phyloP scores from a whole-genome alignment of 352 stramenopile genomes.

The Thraustochytrium sp. region DNA sequence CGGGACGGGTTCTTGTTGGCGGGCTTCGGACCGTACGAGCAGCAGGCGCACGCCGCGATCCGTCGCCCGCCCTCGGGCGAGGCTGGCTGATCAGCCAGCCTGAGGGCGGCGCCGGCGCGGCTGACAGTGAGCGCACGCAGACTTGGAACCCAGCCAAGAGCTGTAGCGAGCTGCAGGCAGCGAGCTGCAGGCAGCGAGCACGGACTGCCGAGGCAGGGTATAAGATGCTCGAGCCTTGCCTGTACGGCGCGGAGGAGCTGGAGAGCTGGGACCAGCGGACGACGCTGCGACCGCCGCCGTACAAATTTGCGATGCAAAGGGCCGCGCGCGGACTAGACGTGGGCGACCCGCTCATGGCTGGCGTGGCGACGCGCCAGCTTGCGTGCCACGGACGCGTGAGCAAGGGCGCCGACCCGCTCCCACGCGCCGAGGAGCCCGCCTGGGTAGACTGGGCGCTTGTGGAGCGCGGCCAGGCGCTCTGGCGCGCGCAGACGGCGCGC shows the following conservation, averaged over 20 bases:
- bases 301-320: neutral
- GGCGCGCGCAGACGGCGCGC: neutral
- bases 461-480: slow-evolving; percentile 25
- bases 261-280: slow-evolving; percentile 16
- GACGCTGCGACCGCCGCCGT: slow-evolving; percentile 22
- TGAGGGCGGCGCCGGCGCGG: too few relatives aligned
- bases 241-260: slow-evolving; percentile 17
- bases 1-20: too few relatives aligned
- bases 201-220: too few relatives aligned
- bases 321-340: neutral
- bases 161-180: too few relatives aligned
- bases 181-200: too few relatives aligned
- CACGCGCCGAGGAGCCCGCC: neutral
- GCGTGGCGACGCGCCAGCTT: neutral
- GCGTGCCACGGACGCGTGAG: slow-evolving; percentile 21
- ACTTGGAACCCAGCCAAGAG: too few relatives aligned
- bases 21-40: too few relatives aligned
- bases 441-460: slow-evolving; percentile 41
- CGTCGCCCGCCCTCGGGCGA: too few relatives aligned
- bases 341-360: slow-evolving; percentile 3
- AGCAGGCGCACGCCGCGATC: too few relatives aligned
- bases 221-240: too few relatives aligned
- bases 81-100: too few relatives aligned
- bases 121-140: too few relatives aligned
- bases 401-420: neutral